Evolutionary conservation across 78 protist species (phyloP).

Genomic region (Polysphondylium violaceum): DNA sequence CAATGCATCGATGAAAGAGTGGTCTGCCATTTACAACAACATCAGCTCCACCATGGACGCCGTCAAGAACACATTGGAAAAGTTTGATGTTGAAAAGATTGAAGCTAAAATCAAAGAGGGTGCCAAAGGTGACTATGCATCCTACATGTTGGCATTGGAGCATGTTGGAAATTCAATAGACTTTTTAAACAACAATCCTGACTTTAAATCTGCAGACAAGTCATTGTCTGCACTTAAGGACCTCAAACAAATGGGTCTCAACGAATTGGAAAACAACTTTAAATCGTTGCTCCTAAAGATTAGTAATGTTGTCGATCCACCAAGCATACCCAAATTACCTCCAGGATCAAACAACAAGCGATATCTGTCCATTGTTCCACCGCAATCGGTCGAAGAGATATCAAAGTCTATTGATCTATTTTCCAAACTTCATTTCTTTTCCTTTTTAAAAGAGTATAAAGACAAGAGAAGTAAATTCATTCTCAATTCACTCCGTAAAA

Average conservation of each 20-base stretch:
- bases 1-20: constrained; percentile 79
- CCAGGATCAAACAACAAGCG: constrained; percentile 6
- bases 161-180: constrained; percentile 55
- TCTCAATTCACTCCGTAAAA: constrained; percentile 28
- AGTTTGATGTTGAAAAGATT: constrained; percentile 35
- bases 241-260: constrained; percentile 20
- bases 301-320: constrained; percentile 42
- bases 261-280: constrained; percentile 46
- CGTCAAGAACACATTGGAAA: constrained; percentile 18
- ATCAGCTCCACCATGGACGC: constrained; percentile 51
- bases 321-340: constrained; percentile 35
- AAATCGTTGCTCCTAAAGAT: constrained; percentile 53
- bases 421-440: constrained; percentile 1
- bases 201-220: constrained; percentile 45
- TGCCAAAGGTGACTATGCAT: constrained; percentile 64
- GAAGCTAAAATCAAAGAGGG: constrained; percentile 63
- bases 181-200: neutral
- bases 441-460: constrained; percentile 59
- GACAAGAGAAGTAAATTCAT: constrained; percentile 56
- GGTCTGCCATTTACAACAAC: constrained; percentile 63
- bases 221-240: constrained; percentile 24
- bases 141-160: constrained; percentile 60
- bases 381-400: constrained; percentile 46
- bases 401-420: constrained; percentile 54
- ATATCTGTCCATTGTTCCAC: constrained; percentile 38